phyloP scores from a whole-genome alignment of 2,329 filamentous ascomycete species.

The Verticillium nonalfalfae region DNA sequence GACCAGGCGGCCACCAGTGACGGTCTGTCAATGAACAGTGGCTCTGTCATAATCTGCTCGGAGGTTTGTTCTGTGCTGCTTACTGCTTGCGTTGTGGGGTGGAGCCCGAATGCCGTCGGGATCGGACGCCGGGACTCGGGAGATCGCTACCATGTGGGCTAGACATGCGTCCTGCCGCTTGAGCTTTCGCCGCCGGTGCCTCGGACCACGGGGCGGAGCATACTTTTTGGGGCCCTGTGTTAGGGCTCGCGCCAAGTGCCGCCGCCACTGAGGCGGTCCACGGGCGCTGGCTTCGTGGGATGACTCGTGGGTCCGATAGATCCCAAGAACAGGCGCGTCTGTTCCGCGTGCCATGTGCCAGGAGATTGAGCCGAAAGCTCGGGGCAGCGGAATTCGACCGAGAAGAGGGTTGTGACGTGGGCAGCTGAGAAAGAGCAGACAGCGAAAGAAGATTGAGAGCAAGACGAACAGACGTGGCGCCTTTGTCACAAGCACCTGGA shows the following conservation, averaged over 20 bases:
- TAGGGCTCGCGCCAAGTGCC: not conserved
- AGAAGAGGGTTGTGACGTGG: not conserved
- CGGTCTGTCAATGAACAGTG: not conserved
- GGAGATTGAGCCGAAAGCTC: not conserved
- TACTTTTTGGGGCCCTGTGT: not conserved
- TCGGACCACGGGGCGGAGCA: not conserved
- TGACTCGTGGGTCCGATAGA: not conserved
- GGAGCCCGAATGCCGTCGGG: not conserved
- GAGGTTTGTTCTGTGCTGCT: not conserved
- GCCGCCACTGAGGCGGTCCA: not conserved
- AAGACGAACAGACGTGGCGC: not conserved
- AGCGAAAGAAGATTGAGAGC: not conserved
- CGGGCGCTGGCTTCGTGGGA: not conserved
- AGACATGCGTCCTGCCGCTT: not conserved
- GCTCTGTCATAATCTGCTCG: not conserved
- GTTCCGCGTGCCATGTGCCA: not conserved
- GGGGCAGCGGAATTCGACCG: not conserved
- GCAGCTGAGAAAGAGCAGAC: not conserved
- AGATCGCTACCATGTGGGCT: not conserved
- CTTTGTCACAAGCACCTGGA: not conserved
- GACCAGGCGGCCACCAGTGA: not conserved
- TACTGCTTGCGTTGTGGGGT: not conserved
- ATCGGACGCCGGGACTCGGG: not conserved
- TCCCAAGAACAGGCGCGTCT: not conserved
- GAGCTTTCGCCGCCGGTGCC: not conserved